Percentiles rank a stretch among this genome's conserved stretches.
Evolutionary conservation across 2,329 filamentous ascomycete species (phyloP).

Genomic region (Chrysoporthe austroafricana): DNA sequence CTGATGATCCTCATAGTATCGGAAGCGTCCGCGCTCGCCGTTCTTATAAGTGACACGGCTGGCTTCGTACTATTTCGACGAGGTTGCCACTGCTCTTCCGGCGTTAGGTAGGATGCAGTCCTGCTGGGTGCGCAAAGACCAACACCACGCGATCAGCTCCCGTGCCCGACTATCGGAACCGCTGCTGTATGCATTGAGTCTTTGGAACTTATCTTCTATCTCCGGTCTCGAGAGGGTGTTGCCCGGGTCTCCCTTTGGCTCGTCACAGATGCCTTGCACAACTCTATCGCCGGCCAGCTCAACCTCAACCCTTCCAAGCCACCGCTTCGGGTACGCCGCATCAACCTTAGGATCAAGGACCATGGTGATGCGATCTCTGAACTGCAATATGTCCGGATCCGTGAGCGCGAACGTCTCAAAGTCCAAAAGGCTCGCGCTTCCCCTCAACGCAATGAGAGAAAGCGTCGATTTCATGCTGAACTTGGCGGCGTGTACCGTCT

Average conservation of each 20-base stretch:
- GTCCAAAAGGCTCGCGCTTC: slow-evolving; percentile 10
- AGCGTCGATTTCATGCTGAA: slow-evolving; percentile 19
- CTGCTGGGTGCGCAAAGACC: slow-evolving; percentile 1
- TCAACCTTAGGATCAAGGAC: slow-evolving; percentile 3
- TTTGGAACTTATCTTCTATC: slow-evolving; percentile 10
- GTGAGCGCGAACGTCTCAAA: slow-evolving; percentile 4
- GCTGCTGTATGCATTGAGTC: background rate
- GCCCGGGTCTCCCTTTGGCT: slow-evolving; percentile 14
- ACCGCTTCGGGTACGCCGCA: slow-evolving; percentile 12
- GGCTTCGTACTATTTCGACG: background rate
- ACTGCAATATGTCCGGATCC: slow-evolving; percentile 7
- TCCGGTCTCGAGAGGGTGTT: slow-evolving; percentile 8
- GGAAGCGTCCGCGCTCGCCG: too few species aligned
- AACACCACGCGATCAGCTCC: slow-evolving; percentile 8
- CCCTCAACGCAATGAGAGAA: slow-evolving; percentile 10
- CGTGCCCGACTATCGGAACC: background rate
- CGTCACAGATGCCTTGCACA: slow-evolving; percentile 9
- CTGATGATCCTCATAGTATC: too few species aligned
- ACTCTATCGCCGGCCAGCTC: background rate
- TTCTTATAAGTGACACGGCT: too few species aligned
- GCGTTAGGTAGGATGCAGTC: background rate
- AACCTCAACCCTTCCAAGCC: slow-evolving; percentile 9
- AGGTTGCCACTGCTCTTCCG: too few species aligned
- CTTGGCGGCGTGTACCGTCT: slow-evolving; percentile 14
- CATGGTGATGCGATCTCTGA: slow-evolving; percentile 9